A percentile compares a stretch with the other conserved stretches of the same genome.
Evolutionary conservation across 148 eudicot genomes (phyloP).

Genomic region (Drosera capensis): DNA sequence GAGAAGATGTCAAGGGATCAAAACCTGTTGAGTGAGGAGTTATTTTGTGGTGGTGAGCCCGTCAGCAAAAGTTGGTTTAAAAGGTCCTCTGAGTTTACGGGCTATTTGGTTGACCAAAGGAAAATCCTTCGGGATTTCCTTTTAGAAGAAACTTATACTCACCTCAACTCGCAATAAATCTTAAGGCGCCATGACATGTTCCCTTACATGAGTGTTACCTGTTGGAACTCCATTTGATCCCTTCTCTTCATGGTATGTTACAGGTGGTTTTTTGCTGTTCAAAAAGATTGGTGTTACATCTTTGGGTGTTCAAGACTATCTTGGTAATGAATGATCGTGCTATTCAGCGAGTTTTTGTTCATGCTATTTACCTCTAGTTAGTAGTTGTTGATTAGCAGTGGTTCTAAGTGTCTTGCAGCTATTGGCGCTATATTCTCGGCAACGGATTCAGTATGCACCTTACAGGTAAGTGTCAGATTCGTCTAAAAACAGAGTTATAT

Average conservation of each 20-base stretch:
- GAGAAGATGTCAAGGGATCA: too few relatives aligned
- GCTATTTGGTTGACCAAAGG: too few relatives aligned
- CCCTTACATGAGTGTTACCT: background rate
- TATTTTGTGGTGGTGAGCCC: too few relatives aligned
- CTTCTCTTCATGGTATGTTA: background rate
- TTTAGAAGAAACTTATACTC: too few relatives aligned
- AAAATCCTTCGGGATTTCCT: too few relatives aligned
- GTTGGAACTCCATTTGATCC: background rate
- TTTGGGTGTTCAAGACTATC: slow-evolving; percentile 21
- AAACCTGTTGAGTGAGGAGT: too few relatives aligned
- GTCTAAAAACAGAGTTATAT: too few relatives aligned
- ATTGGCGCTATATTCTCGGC: slow-evolving; percentile 72
- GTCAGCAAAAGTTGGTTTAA: too few relatives aligned
- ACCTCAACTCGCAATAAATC: background rate
- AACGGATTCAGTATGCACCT: slow-evolving; percentile 72
- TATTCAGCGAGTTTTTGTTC: background rate
- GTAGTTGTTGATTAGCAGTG: slow-evolving; percentile 5
- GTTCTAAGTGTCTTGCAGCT: slow-evolving; percentile 24
- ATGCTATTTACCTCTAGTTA: background rate
- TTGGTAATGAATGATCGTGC: slow-evolving; percentile 15
- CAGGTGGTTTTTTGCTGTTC: slow-evolving; percentile 24
- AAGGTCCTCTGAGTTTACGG: too few relatives aligned
- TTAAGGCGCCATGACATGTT: background rate
- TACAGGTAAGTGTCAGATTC: slow-evolving; percentile 27
- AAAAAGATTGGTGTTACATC: slow-evolving; percentile 18